Percentiles rank a stretch among this genome's conserved stretches.
These are phyloP conservation scores for Fusarium sp. DNA, from an alignment of 2,329 filamentous ascomycete species.

Conservation along the genomic window DNA sequence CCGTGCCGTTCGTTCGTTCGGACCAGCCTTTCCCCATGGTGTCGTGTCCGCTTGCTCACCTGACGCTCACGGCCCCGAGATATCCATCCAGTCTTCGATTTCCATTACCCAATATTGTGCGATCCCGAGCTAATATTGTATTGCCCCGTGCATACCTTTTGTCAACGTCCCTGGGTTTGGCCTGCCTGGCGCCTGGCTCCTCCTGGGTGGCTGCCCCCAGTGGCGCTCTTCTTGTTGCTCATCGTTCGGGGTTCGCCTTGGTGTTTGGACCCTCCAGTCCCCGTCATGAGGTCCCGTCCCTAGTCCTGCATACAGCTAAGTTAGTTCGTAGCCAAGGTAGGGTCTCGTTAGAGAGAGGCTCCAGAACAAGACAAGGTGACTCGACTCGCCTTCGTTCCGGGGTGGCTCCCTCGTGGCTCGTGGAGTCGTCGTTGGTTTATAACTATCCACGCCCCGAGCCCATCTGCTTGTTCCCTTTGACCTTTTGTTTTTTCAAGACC, in stretches of 20 bases:
- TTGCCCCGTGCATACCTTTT: constrained; percentile 44
- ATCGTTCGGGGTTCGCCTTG: constrained; percentile 38
- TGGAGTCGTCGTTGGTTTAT: constrained; percentile 38
- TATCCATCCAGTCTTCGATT: constrained; percentile 58
- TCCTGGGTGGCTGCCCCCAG: constrained; percentile 23
- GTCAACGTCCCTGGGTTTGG: constrained; percentile 30
- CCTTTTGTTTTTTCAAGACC: constrained; percentile 18
- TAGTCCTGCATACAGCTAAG: constrained; percentile 12
- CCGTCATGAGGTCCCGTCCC: constrained; percentile 38
- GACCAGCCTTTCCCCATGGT: constrained; percentile 31
- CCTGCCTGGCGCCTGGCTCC: constrained; percentile 3
- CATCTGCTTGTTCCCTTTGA: constrained; percentile 23
- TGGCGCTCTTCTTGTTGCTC: constrained; percentile 35
- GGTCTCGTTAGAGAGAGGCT: not conserved
- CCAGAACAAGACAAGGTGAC: constrained; percentile 6
- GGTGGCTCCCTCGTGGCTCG: constrained; percentile 27
- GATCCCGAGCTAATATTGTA: constrained; percentile 46
- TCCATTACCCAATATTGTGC: constrained; percentile 61
- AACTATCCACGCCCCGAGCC: constrained; percentile 38
- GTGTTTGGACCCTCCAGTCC: constrained; percentile 38
- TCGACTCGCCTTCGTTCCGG: constrained; percentile 18
- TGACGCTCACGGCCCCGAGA: constrained; percentile 40
- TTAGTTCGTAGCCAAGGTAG: not conserved
- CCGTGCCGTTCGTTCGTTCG: constrained; percentile 11
- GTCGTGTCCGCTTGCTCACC: constrained; percentile 44